phyloP scores from a whole-genome alignment of 2,329 filamentous ascomycete species.

The Pestalotiopsis sp. region DNA sequence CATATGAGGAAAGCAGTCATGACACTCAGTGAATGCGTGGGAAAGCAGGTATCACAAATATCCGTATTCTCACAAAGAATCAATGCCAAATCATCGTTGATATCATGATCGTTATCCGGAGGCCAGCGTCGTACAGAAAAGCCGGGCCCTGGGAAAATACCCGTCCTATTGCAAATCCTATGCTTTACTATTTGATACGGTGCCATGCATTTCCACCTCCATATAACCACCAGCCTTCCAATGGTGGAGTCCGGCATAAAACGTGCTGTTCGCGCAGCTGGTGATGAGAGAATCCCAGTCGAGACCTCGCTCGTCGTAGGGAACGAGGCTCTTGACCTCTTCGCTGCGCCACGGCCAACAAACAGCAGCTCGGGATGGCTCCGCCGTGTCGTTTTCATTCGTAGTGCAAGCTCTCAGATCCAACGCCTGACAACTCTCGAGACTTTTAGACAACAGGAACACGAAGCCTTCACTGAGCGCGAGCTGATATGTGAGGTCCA shows the following conservation, averaged over 20 bases:
- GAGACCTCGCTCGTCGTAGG: not conserved
- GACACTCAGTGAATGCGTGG: too few species aligned
- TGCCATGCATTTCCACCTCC: not conserved
- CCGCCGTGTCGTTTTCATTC: not conserved
- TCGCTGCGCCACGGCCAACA: not conserved
- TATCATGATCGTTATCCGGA: too few species aligned
- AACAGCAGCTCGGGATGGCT: not conserved
- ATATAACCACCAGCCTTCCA: not conserved
- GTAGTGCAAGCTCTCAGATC: not conserved
- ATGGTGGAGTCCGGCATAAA: not conserved
- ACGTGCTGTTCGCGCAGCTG: not conserved
- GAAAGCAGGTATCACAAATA: too few species aligned
- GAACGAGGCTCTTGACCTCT: not conserved
- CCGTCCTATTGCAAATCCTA: not conserved
- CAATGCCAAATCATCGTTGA: too few species aligned
- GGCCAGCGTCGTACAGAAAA: too few species aligned
- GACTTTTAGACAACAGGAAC: not conserved
- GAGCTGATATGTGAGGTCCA: not conserved
- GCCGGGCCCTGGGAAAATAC: too few species aligned
- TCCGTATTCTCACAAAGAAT: too few species aligned
- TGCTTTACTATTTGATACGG: not conserved
- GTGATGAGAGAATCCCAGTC: not conserved
- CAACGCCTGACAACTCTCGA: not conserved
- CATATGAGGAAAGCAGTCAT: too few species aligned
- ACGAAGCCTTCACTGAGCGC: not conserved